Evolutionary conservation across 1,284 basidiomycete genomes (phyloP).

Genomic region (Rhodotorula sp.): DNA sequence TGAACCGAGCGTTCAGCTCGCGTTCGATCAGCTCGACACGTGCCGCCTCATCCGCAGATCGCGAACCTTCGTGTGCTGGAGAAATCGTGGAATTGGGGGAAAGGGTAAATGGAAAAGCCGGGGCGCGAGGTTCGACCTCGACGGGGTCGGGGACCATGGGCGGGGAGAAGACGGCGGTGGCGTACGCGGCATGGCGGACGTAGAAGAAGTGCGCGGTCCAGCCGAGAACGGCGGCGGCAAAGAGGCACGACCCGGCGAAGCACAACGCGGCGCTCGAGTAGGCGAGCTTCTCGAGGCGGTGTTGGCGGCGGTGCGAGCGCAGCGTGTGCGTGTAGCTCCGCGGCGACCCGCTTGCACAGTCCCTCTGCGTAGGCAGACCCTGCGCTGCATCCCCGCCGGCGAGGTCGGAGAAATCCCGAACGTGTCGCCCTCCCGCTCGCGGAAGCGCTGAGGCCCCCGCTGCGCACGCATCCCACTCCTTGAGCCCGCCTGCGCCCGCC

Average conservation of each 20-base stretch:
- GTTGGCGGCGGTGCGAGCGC: background rate
- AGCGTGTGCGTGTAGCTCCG: background rate
- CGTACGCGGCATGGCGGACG: conserved; percentile 25
- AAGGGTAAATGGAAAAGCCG: background rate
- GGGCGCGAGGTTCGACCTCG: conserved; percentile 12
- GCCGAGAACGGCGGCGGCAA: conserved; percentile 5
- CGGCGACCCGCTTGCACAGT: background rate
- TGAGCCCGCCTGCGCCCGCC: no score
- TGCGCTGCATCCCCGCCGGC: no score
- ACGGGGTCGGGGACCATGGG: conserved; percentile 20
- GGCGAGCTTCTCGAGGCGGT: conserved; percentile 7
- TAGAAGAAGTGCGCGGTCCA: conserved; percentile 26
- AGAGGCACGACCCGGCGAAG: conserved; percentile 10
- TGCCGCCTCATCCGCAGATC: background rate
- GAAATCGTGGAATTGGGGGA: background rate
- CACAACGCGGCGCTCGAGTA: conserved; percentile 1
- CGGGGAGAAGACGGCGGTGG: conserved; percentile 28
- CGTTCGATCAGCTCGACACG: background rate
- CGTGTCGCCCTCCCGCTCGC: no score
- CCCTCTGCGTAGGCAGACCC: no score
- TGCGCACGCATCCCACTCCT: no score
- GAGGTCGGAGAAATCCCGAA: no score
- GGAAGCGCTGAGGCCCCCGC: no score
- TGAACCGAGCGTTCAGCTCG: background rate
- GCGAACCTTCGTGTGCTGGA: no score